Base-by-base conservation (phyloP, 192 early-diverging fungal genomes). In the Mycoemilia scoparia region DNA sequence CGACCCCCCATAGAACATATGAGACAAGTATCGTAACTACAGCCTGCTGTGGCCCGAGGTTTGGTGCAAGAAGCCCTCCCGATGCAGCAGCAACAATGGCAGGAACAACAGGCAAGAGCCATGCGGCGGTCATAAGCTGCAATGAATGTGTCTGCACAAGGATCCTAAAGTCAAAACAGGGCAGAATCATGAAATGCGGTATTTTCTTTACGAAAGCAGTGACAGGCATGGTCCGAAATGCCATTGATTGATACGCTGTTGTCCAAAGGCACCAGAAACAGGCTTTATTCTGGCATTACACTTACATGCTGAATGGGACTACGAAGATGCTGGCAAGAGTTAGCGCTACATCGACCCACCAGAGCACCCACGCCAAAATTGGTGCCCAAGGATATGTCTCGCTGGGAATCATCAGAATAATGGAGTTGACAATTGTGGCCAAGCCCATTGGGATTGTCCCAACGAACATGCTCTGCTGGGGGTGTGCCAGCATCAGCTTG, bases 391-490 rank as follows among this genome's bases (percentile, higher is more conserved):
- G 7, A 5, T 34, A 20, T 24, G 39, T 33, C 7, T 51, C 46
- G 4, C 32, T 47, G 1, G 27, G 18, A 0, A 57, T 24, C n/a
- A 55, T 64, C 21, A 35, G n/a, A 0, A 56, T 35, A 0, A 56
- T 22, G 6, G 24, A 32, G 32, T 49, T 60, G 35, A 50, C 38
- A 14, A 71, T 27, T 5, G 64, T 66, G 22, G 47, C 41, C 21
- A 69, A 38, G 0, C 55, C 55, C 69, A 71, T 69, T 0, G 69
- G 69, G 7, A 64, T 48, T 0, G 63, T 43, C 26, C 69, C 69
- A 24, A 71, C 30, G 4, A 50, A 32, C 51, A 71, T 49, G 36
- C 59, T 54, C 24, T 55, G 44, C 22, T 57, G 51, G 14, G 69
- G 55, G 17, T 69, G 63, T 5, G 23, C 28, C 20, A 66, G n/a